Base-by-base conservation (phyloP, 805 yeast species). In the Aciculoconidium aculeatum region DNA sequence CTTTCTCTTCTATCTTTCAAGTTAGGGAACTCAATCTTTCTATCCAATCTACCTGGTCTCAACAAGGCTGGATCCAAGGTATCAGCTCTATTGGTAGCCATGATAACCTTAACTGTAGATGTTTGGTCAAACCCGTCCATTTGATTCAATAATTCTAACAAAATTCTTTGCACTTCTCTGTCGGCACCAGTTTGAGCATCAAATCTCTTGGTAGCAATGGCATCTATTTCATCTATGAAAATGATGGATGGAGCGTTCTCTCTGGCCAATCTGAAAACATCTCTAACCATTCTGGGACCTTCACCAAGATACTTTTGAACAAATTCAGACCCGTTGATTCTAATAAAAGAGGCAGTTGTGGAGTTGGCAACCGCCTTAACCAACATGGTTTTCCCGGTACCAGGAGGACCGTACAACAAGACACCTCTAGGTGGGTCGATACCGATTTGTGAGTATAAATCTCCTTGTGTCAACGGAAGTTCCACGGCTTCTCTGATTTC, bases 131-230 rank as follows among this genome's bases (percentile, higher is more conserved):
- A 92, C 28, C 99, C 99, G 61, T 92, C 99, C 99, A 92, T 92
- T 65, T 92, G 99, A 49, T 94, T 92, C 49, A 92, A 72, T 52
- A 92, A 70, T 65, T 92, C 99, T 53, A 92, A 80, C 58, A 92
- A 70, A 44, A 90, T 92, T 67, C 99, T 85, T 66, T 92, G 99
- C 32, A 92, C 98, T 65, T 92, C 99, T 62, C 98, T 79, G 64
- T 92, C 99, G 19, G 98, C 97, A 55, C 98, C 98, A 3, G 99
- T 92, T 67, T 92, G 98, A 14, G 98, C 99, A 62, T 92, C 98
- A 50, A 92, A 92, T 64, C 99, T 84, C 61, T 92, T 92, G 22
- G 98, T 92, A 32, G 98, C 99, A 58, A 92, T 92, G 18, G 99
- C 96, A 63, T 92, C 98, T 48, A 92, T 88, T 67, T 92, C 99